phyloP scores from a whole-genome alignment of 331 rosid genomes.

The Rosa hybrid region DNA sequence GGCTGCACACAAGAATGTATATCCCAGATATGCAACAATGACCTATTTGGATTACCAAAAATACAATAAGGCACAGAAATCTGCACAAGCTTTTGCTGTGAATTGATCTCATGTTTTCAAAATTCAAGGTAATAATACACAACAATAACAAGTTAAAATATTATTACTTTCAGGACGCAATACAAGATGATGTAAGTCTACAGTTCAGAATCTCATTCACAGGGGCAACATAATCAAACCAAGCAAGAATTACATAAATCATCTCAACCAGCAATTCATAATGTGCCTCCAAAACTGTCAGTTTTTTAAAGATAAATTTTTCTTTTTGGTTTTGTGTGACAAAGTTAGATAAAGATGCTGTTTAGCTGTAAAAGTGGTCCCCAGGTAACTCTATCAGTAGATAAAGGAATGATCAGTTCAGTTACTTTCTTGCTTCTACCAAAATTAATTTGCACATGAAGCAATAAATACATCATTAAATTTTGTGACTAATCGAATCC shows the following conservation, averaged over 20 bases:
- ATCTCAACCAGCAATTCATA: neutral
- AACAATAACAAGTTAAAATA: too few relatives aligned
- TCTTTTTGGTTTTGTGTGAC: too few relatives aligned
- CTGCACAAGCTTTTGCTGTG: neutral
- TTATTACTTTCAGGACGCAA: too few relatives aligned
- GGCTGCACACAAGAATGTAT: neutral
- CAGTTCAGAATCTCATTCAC: neutral
- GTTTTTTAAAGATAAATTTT: too few relatives aligned
- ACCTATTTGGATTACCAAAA: too few relatives aligned
- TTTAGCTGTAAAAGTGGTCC: neutral
- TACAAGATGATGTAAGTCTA: too few relatives aligned
- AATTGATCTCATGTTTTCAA: neutral
- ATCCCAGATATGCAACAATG: neutral
- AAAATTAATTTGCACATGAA: neutral
- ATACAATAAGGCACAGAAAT: neutral
- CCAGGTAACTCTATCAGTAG: neutral
- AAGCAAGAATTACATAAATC: neutral
- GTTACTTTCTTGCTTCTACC: neutral
- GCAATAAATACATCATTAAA: neutral
- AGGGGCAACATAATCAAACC: neutral
- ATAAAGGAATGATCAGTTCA: conserved; percentile 6
- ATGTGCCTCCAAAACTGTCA: neutral
- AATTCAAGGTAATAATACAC: neutral
- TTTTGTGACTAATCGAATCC: neutral
- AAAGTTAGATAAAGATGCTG: neutral